Evolutionary conservation across 1,284 basidiomycete genomes (phyloP).

Genomic region (Heterobasidion annosum): DNA sequence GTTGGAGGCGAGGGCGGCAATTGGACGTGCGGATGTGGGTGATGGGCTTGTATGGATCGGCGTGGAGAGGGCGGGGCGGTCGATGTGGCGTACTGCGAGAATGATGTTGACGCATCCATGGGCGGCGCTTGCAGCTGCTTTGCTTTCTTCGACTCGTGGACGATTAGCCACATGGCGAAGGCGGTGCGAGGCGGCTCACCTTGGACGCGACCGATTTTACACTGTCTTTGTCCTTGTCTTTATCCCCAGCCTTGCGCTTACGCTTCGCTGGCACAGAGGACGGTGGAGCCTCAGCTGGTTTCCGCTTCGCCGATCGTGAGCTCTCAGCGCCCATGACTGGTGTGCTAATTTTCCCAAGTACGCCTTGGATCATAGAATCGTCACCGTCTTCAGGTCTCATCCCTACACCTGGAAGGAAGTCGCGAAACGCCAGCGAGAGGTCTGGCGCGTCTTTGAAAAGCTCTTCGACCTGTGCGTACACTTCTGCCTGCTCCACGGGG

Average conservation of each 20-base stretch:
- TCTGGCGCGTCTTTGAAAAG: conserved; percentile 89
- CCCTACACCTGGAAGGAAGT: conserved; percentile 69
- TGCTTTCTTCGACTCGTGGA: conserved; percentile 13
- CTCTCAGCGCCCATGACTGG: conserved; percentile 5
- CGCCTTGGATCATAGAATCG: conserved; percentile 7
- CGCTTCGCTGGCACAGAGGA: conserved; percentile 47
- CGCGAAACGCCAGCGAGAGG: conserved; percentile 83
- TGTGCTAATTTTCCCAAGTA: conserved; percentile 4
- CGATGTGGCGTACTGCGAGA: conserved; percentile 10
- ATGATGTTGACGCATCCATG: conserved; percentile 8
- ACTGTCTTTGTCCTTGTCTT: conserved; percentile 22
- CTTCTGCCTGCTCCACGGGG: conserved; percentile 46
- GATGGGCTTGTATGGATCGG: neutral
- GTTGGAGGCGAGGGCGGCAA: conserved; percentile 8
- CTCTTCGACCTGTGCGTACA: conserved; percentile 77
- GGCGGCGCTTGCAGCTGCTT: conserved; percentile 14
- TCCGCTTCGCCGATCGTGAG: conserved; percentile 13
- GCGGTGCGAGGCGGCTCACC: conserved; percentile 13
- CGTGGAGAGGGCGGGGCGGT: conserved; percentile 10
- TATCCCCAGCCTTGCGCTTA: conserved; percentile 44
- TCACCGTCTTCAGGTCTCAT: conserved; percentile 1
- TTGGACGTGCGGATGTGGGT: neutral
- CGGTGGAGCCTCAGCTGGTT: conserved; percentile 11
- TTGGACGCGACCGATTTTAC: conserved; percentile 17
- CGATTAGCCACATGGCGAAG: neutral